Evolutionary conservation across 2,329 filamentous ascomycete genomes (phyloP).

Genomic region (Stachybotrys chlorohalonatus): DNA sequence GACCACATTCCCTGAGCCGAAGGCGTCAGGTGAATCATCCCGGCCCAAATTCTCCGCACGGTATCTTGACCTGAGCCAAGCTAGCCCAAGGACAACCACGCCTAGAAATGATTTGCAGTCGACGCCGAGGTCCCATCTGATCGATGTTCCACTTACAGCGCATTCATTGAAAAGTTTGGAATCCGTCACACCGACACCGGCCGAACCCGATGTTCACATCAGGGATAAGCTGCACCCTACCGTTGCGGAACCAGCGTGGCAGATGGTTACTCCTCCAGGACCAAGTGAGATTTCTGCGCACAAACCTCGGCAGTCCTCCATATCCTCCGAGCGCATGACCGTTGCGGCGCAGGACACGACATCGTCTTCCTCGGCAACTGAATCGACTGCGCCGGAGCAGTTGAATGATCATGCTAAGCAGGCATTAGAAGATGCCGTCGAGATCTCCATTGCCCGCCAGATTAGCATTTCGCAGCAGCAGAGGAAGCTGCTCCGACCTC

Average conservation of each 20-base stretch:
- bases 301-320: slow-evolving; percentile 7
- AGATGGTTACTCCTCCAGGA: slow-evolving; percentile 34
- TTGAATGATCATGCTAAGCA: slow-evolving; percentile 10
- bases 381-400: slow-evolving; percentile 6
- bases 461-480: slow-evolving; percentile 58
- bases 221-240: slow-evolving; percentile 24
- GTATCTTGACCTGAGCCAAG: not conserved
- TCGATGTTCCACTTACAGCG: slow-evolving; percentile 1
- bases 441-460: slow-evolving; percentile 59
- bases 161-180: slow-evolving; percentile 25
- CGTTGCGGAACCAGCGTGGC: slow-evolving; percentile 34
- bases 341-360: slow-evolving; percentile 3
- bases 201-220: slow-evolving; percentile 15
- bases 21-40: slow-evolving; percentile 5
- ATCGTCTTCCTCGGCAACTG: slow-evolving; percentile 8
- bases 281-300: slow-evolving; percentile 5
- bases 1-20: slow-evolving; percentile 15
- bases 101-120: not conserved
- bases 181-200: slow-evolving; percentile 24
- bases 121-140: not conserved
- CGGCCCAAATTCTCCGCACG: not conserved
- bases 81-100: not conserved
- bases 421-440: slow-evolving; percentile 45
- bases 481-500: slow-evolving; percentile 47
- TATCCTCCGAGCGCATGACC: slow-evolving; percentile 14